A percentile compares a stretch with the other conserved stretches of the same genome.
These are phyloP conservation scores for Rhodotorula glutinis DNA, from an alignment of 1,284 basidiomycete species.

Conservation along the genomic window DNA sequence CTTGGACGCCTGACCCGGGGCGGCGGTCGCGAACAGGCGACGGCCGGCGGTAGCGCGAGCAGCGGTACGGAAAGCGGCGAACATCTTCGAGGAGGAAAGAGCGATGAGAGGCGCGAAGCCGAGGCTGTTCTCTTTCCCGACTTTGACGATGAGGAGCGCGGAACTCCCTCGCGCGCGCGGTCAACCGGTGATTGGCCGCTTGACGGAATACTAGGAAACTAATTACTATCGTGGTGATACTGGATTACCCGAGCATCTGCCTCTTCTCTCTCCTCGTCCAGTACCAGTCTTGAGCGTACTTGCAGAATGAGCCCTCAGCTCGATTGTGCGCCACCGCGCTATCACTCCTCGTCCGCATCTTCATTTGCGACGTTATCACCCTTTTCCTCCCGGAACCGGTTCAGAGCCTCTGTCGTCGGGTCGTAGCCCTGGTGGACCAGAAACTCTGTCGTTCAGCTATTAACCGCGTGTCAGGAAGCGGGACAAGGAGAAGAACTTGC, in stretches of 20 bases:
- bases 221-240: too few species aligned
- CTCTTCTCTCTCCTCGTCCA: too few species aligned
- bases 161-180: too few species aligned
- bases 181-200: not conserved
- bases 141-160: not conserved
- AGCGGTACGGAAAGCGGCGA: slow-evolving; percentile 8
- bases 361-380: slow-evolving; percentile 32
- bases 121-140: too few species aligned
- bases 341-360: slow-evolving; percentile 13
- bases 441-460: too few species aligned
- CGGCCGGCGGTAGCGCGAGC: not conserved
- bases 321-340: too few species aligned
- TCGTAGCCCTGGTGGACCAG: slow-evolving; percentile 31
- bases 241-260: too few species aligned
- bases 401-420: slow-evolving; percentile 27
- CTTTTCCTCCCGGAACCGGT: slow-evolving; percentile 30
- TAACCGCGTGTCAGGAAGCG: too few species aligned
- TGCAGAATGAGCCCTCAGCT: too few species aligned
- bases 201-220: not conserved
- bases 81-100: not conserved
- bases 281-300: too few species aligned
- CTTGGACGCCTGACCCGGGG: slow-evolving; percentile 1
- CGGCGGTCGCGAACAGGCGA: slow-evolving; percentile 19
- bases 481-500: not conserved
- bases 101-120: too few species aligned